phyloP scores from a whole-genome alignment of 2,329 filamentous ascomycete species.

The Colletotrichum eleusines region DNA sequence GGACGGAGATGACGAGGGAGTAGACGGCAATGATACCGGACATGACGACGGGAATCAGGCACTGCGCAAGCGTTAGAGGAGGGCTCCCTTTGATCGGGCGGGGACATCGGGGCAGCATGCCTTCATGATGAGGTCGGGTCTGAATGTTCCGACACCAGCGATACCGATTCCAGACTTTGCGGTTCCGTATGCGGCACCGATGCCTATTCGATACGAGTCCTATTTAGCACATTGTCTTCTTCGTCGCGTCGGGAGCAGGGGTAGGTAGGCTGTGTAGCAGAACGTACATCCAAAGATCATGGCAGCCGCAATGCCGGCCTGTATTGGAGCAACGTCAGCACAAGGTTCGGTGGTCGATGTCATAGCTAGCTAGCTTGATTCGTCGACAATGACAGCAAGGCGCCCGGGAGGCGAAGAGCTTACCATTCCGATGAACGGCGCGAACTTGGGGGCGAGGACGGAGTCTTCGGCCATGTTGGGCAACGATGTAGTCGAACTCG shows the following conservation, averaged over 20 bases:
- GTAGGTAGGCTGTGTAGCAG: conserved; percentile 46
- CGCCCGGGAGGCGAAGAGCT: conserved; percentile 50
- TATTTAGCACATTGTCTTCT: conserved; percentile 27
- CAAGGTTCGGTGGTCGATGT: conserved; percentile 26
- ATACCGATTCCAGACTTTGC: conserved; percentile 92
- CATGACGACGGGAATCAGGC: conserved; percentile 93
- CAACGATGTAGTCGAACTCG: conserved; percentile 31
- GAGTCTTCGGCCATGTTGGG: conserved; percentile 65
- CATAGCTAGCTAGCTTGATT: conserved; percentile 22
- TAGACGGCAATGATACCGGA: conserved; percentile 99
- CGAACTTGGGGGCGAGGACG: conserved; percentile 80
- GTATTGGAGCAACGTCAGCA: conserved; percentile 46
- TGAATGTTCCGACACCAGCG: conserved; percentile 85
- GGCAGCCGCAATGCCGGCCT: conserved; percentile 83
- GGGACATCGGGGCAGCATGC: conserved; percentile 55
- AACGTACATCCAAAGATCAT: conserved; percentile 85
- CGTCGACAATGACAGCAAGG: conserved; percentile 13
- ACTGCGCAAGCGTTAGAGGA: conserved; percentile 60
- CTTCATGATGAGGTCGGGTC: conserved; percentile 93
- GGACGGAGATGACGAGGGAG: conserved; percentile 93
- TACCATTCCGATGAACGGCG: conserved; percentile 91
- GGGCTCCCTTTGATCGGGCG: neutral
- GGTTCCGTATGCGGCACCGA: conserved; percentile 87
- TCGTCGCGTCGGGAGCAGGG: conserved; percentile 41
- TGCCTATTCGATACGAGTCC: conserved; percentile 53